Conservation (phyloP, 176 grass and related monocot genomes). For the Musa itinerans region DNA sequence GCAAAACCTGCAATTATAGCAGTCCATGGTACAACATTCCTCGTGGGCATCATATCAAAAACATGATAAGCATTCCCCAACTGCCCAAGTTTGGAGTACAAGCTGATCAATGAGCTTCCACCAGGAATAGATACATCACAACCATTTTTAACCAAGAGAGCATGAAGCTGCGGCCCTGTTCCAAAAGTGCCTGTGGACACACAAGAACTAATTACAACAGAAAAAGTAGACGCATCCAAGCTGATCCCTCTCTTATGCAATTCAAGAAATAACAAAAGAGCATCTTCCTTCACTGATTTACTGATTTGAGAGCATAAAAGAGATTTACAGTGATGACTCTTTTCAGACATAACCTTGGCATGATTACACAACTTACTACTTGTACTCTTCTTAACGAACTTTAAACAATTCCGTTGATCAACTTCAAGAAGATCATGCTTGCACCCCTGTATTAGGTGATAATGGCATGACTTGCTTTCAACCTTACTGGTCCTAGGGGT, state of each 20-base stretch:
- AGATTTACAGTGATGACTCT: background rate
- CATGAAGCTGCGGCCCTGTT: conserved; percentile 43
- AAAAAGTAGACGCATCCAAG: background rate
- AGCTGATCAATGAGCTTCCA: conserved; percentile 47
- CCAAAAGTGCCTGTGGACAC: background rate
- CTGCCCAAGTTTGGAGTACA: conserved; percentile 34
- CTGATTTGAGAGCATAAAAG: background rate
- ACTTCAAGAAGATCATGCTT: conserved; percentile 11
- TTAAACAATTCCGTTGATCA: background rate
- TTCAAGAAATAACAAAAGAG: conserved; percentile 6
- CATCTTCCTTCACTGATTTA: background rate
- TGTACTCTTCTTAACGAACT: background rate
- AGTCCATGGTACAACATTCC: conserved; percentile 53
- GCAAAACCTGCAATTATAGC: conserved; percentile 52
- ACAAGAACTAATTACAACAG: conserved; percentile 3
- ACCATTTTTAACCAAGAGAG: conserved; percentile 16
- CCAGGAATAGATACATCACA: conserved; percentile 18
- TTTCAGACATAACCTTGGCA: background rate
- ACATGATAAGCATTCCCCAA: conserved; percentile 28
- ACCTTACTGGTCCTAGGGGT: background rate
- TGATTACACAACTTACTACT: background rate
- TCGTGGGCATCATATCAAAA: conserved; percentile 38
- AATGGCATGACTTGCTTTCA: conserved; percentile 10
- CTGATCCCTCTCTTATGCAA: background rate
- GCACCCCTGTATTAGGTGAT: conserved; percentile 13